phyloP scores from a whole-genome alignment of 768 basidiomycete genomes.

The Lentinula boryana region DNA sequence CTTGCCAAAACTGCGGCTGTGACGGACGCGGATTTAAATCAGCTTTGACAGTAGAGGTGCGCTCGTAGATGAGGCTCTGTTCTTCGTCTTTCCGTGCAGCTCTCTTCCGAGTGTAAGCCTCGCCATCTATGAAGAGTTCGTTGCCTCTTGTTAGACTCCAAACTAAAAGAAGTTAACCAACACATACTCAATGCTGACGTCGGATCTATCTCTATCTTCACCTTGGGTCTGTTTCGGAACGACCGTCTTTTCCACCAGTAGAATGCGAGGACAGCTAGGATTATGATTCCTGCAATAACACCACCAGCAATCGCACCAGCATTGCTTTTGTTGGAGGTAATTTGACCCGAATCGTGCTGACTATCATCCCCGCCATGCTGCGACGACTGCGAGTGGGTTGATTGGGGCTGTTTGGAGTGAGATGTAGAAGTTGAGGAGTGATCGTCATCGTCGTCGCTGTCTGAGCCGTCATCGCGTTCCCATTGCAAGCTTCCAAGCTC shows the following conservation, averaged over 20 bases:
- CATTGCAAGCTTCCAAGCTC: background rate
- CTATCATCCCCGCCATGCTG: background rate
- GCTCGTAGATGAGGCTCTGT: background rate
- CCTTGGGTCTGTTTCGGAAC: background rate
- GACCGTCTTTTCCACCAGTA: background rate
- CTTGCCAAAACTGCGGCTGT: constrained; percentile 2
- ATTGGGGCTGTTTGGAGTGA: background rate
- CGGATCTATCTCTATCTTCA: constrained; percentile 1
- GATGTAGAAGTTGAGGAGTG: background rate
- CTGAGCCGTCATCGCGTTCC: constrained; percentile 13
- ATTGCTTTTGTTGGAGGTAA: background rate
- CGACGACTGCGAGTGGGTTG: background rate
- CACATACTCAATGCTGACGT: constrained; percentile 1
- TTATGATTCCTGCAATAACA: background rate
- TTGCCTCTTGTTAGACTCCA: background rate
- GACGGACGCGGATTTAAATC: background rate
- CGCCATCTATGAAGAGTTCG: background rate
- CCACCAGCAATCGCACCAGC: background rate
- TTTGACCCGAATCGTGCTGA: background rate
- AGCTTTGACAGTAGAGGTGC: background rate
- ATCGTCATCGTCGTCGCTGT: constrained; percentile 14
- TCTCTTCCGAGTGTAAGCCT: background rate
- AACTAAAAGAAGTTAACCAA: background rate
- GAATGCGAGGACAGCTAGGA: background rate
- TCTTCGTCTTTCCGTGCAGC: background rate